phyloP scores from a whole-genome alignment of 1,139 yeast genomes.

The Saccharomyces hybrid region DNA sequence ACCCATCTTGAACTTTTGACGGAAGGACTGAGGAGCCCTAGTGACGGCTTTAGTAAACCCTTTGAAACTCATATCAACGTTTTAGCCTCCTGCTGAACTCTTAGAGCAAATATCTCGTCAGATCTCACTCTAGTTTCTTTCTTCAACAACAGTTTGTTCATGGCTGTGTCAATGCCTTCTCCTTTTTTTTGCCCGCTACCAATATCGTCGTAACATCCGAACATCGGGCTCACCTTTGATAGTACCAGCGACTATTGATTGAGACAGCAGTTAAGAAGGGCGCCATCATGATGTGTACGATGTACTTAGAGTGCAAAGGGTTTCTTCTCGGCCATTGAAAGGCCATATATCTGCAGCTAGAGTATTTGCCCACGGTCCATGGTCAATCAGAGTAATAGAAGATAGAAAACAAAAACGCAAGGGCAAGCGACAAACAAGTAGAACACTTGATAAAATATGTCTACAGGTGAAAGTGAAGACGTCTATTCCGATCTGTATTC shows the following conservation, averaged over 20 bases:
- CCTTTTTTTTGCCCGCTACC: background rate
- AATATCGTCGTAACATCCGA: background rate
- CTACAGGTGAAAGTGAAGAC: slow-evolving; percentile 16
- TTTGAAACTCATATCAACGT: slow-evolving; percentile 69
- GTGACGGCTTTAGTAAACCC: slow-evolving; percentile 83
- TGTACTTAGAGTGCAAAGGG: too few relatives aligned
- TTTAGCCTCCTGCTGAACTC: background rate
- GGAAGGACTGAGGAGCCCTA: slow-evolving; percentile 75
- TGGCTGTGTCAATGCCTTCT: background rate
- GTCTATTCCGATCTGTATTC: slow-evolving; percentile 28
- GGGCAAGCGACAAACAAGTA: background rate
- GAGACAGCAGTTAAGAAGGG: background rate
- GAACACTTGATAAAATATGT: background rate
- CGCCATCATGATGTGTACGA: background rate
- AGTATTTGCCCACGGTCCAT: background rate
- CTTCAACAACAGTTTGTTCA: background rate
- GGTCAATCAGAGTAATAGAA: background rate
- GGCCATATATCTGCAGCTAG: background rate
- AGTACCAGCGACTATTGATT: too few relatives aligned
- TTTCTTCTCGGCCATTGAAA: background rate
- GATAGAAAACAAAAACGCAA: background rate
- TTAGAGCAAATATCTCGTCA: background rate
- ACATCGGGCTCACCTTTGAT: background rate
- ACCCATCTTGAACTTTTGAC: slow-evolving; percentile 81
- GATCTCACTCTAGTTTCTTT: background rate